Evolutionary conservation across 1,139 yeast species (phyloP), one percentile per base, ranked within the genome.

Genomic region (Candida sp.): DNA sequence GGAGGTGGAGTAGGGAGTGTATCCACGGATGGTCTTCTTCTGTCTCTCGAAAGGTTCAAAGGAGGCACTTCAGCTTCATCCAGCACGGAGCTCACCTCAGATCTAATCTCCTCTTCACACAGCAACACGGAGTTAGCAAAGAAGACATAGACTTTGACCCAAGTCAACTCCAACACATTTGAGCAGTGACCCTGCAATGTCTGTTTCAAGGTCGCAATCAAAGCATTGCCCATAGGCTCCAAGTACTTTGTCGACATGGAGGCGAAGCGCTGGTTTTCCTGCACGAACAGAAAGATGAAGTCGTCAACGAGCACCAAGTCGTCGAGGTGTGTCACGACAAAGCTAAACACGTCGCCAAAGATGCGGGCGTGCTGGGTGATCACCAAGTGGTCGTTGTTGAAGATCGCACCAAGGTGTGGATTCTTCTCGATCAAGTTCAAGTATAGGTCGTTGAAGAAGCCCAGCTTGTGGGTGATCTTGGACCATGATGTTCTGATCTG

Each of bases 201-300:
- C 58, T 72, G 72, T 50, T 71, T 72, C 56, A 76, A 69, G 7
- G 81, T 75, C 51, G 67, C 68, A 40, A 77, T 68, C 44, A 77
- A 64, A 9, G 75, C 69, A 39, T 67, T 58, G 8, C 81, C 81
- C 77, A 77, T 72, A 44, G 77, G 74, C 58, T 76, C 81, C 56
- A 77, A 68, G 59, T 77, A 76, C 25, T 59, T 53, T 7, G 63
- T 59, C 3, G 74, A 70, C 32, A 58, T 59, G 5, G 55, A 50
- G 31, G 69, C 62, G 50, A 75, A 61, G 8, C 60, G 59, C 17
- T 61, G 63, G 57, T 75, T 70, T 50, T 75, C 78, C 34, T 59
- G 58, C 37, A 68, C 66, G 58, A 75, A 77, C 48, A 66, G 71
- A 31, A 46, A 52, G 60, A 76, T 63, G 54, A 75, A 75, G 53